Evolutionary conservation across 2,329 filamentous ascomycete species (phyloP).

Genomic region (Aspergillus sp.): DNA sequence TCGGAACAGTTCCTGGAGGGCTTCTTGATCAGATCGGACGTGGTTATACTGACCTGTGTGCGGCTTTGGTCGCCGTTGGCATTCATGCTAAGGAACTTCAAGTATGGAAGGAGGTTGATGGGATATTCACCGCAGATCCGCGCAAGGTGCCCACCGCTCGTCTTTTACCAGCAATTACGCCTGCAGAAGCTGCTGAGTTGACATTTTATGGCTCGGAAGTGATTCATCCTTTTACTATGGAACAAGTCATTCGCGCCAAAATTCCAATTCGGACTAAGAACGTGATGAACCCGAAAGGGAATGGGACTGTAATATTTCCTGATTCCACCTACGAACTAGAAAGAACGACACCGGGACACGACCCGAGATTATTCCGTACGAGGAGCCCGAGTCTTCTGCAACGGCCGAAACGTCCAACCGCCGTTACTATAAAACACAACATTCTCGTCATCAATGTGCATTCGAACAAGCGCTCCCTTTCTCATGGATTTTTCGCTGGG

Average conservation of each 20-base stretch:
- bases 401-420: slow-evolving; percentile 73
- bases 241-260: slow-evolving; percentile 71
- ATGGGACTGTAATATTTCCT: slow-evolving; percentile 69
- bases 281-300: slow-evolving; percentile 64
- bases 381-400: slow-evolving; percentile 49
- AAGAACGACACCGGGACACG: slow-evolving; percentile 53
- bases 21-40: slow-evolving; percentile 89
- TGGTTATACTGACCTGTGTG: slow-evolving; percentile 95
- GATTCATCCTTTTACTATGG: slow-evolving; percentile 98
- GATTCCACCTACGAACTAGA: slow-evolving; percentile 61
- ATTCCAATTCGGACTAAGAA: slow-evolving; percentile 71
- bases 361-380: slow-evolving; percentile 54
- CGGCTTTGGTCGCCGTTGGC: slow-evolving; percentile 85
- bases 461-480: slow-evolving; percentile 93
- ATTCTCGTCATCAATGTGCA: slow-evolving; percentile 98
- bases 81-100: slow-evolving; percentile 86
- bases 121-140: slow-evolving; percentile 84
- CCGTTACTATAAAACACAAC: slow-evolving; percentile 95
- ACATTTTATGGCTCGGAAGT: slow-evolving; percentile 95
- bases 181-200: slow-evolving; percentile 90
- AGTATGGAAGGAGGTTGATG: slow-evolving; percentile 99
- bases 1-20: slow-evolving; percentile 87
- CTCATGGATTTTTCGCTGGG: slow-evolving; percentile 91
- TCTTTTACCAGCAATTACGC: slow-evolving; percentile 84
- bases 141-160: slow-evolving; percentile 90